Evolutionary conservation across 2,329 filamentous ascomycete species (phyloP).

Genomic region (Geosmithia putterillii): DNA sequence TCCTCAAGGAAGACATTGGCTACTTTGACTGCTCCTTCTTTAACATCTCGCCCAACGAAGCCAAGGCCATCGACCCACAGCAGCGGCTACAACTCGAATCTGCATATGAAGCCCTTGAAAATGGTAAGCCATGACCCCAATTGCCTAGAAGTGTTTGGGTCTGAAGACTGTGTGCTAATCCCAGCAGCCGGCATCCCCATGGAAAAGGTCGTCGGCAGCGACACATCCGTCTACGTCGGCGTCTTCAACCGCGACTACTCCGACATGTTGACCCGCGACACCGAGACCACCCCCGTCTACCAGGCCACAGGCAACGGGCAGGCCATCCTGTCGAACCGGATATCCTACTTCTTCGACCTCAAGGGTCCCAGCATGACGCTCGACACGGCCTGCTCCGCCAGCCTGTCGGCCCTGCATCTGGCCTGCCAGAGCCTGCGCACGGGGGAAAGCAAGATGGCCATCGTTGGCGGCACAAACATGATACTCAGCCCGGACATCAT

Average conservation of each 20-base stretch:
- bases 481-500: constrained; percentile 10
- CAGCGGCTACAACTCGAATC: constrained; percentile 39
- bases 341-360: constrained; percentile 41
- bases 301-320: constrained; percentile 5
- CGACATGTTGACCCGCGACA: constrained; percentile 28
- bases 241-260: constrained; percentile 38
- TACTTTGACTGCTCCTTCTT: constrained; percentile 41
- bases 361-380: constrained; percentile 36
- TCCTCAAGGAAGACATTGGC: constrained; percentile 30
- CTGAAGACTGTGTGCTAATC: too few relatives aligned
- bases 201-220: constrained; percentile 30
- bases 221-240: constrained; percentile 38
- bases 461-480: neutral
- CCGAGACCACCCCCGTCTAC: constrained; percentile 28
- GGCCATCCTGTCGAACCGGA: constrained; percentile 37
- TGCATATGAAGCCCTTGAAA: constrained; percentile 41
- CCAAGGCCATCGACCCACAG: constrained; percentile 36
- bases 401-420: constrained; percentile 31
- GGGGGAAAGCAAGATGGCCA: constrained; percentile 8
- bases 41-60: constrained; percentile 36
- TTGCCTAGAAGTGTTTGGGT: too few relatives aligned
- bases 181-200: constrained; percentile 37
- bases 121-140: too few relatives aligned
- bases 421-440: constrained; percentile 33
- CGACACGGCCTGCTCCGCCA: constrained; percentile 37